Conservation (phyloP, 1,284 basidiomycete species). For the Sanguinoderma infundibulare region DNA sequence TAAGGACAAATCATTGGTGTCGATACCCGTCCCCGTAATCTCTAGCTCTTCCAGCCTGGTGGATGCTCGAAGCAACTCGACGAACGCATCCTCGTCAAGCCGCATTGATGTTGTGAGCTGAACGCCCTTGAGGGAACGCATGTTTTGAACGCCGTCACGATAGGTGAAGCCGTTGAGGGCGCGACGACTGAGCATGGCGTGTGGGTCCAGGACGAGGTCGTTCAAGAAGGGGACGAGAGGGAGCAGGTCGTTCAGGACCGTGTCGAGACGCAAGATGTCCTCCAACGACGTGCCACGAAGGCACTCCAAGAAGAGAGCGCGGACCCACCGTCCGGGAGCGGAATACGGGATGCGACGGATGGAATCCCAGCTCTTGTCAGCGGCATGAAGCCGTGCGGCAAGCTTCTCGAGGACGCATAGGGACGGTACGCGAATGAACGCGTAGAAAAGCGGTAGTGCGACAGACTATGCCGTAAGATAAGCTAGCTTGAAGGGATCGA, state of each 20-base stretch:
- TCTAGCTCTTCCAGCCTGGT: conserved; percentile 69
- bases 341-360: conserved; percentile 84
- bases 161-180: conserved; percentile 58
- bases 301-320: conserved; percentile 68
- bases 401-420: conserved; percentile 60
- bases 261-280: conserved; percentile 59
- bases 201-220: conserved; percentile 61
- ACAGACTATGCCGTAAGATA: conserved; percentile 53
- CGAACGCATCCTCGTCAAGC: conserved; percentile 36
- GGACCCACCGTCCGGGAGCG: conserved; percentile 84
- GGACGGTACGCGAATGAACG: conserved; percentile 53
- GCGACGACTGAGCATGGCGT: conserved; percentile 63
- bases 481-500: too few species aligned
- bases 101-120: conserved; percentile 30
- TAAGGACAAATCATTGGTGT: conserved; percentile 51
- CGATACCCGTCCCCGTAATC: conserved; percentile 62
- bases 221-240: conserved; percentile 73
- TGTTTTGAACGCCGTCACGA: conserved; percentile 53
- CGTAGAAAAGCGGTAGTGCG: conserved; percentile 70
- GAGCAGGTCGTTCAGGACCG: conserved; percentile 64
- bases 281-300: conserved; percentile 48
- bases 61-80: conserved; percentile 58
- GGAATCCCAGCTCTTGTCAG: conserved; percentile 84
- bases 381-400: conserved; percentile 53
- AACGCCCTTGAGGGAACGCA: conserved; percentile 69